Evolutionary conservation across 2,329 filamentous ascomycete genomes (phyloP).

Genomic region (Orbilia quercus): DNA sequence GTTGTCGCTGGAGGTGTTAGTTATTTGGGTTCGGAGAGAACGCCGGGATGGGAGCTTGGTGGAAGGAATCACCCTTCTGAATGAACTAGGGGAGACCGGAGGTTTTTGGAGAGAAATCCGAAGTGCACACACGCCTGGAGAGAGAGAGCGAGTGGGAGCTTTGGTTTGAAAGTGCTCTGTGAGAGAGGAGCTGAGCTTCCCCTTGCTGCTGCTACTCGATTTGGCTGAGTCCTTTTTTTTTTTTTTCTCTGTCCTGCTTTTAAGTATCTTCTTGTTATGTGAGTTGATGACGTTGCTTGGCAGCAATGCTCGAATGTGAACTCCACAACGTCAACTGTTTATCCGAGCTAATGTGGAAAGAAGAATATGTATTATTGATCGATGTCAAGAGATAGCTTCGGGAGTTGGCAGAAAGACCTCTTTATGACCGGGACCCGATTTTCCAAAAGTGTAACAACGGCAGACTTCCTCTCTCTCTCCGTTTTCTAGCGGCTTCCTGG

Average conservation of each 20-base stretch:
- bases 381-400: not conserved
- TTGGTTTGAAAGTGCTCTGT: conserved; percentile 1
- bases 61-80: not conserved
- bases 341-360: conserved; percentile 18
- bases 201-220: conserved; percentile 10
- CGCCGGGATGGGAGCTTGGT: conserved; percentile 11
- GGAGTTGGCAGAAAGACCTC: not conserved
- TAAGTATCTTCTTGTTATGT: not conserved
- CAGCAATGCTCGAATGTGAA: conserved; percentile 14
- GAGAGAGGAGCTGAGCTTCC: conserved; percentile 21
- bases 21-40: conserved; percentile 3
- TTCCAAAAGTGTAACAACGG: not conserved
- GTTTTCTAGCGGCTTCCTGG: conserved; percentile 34
- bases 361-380: not conserved
- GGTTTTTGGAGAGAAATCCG: conserved; percentile 1
- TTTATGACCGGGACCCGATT: not conserved
- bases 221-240: conserved; percentile 7
- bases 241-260: not conserved
- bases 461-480: conserved; percentile 25
- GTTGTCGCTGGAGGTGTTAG: not conserved
- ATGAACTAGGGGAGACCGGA: not conserved
- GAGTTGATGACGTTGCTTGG: conserved; percentile 52
- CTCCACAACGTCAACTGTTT: conserved; percentile 20
- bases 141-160: conserved; percentile 1
- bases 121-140: too few relatives aligned